Evolutionary conservation across 257 asterid genomes (phyloP), one percentile per base, ranked within the genome.

Genomic region (Primulina tabacum): DNA sequence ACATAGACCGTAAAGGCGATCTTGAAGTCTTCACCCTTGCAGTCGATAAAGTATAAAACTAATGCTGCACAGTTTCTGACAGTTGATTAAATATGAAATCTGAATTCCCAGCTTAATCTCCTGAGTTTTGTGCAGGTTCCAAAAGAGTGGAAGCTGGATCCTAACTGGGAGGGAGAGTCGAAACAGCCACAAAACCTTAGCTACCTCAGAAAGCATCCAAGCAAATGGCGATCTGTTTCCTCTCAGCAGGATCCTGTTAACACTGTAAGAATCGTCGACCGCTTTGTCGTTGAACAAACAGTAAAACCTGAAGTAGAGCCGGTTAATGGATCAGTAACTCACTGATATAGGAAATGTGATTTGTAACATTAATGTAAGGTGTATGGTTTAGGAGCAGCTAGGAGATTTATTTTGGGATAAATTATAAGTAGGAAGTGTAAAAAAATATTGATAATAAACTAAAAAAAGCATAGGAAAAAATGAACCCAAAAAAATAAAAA

Each of bases 21-120:
- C 96, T 94, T 66, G 97, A 94, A 85, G 91, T 94, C 73, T 91
- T 77, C 86, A 91, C 99, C 35, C 96, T 94, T 61, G 99, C 97
- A 33, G 97, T 94, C 8, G 99, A 94, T 78, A 94, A 94, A 97
- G 97, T 88, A 77, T 73, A 78, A 28, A 26, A 73, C 24, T 33
- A 34, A 18, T 66, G 7, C 20, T 40, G 24, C 53, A 10, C 53
- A 2, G 17, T 43, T 43, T 40, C 8, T 43, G n/a, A 12, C 53
- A 43, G 53, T 43, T 43, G 53, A 43, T 24, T 10, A 8, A 28
- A 28, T 60, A 3, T 37, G 32, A 18, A 35, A 56, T 40, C 24
- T 20, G 11, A 38, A 18, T 67, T 7, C 64, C 30, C n/a, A 67
- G 37, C 52, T 65, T n/a, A n/a, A 24, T 32, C 28, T 7, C 9